Conservation (phyloP, 169 alveolate species). For the Plasmodium berghei region DNA sequence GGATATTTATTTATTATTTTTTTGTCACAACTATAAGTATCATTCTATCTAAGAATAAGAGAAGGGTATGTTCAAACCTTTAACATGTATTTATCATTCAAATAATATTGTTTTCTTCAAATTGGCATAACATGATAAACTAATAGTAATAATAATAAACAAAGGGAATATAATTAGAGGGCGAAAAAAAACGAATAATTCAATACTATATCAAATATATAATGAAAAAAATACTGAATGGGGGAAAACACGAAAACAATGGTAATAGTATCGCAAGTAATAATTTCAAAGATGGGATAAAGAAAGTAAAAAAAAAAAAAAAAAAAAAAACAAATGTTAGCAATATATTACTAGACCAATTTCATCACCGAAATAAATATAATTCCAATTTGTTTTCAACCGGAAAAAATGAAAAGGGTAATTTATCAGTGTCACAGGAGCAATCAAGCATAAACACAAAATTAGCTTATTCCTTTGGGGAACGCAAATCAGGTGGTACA, state of each 20-base stretch:
- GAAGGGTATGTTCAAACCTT: no score
- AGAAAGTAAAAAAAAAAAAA: conserved; percentile 22
- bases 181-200: conserved; percentile 7
- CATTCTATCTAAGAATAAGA: no score
- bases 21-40: no score
- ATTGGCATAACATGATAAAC: background rate
- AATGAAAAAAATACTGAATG: conserved; percentile 55
- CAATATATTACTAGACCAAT: background rate
- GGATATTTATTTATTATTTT: no score
- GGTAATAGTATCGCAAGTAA: conserved; percentile 16
- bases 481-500: background rate
- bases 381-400: background rate
- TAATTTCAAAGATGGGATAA: conserved; percentile 12
- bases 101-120: background rate
- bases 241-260: conserved; percentile 21
- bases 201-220: background rate
- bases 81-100: background rate
- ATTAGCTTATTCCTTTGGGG: background rate
- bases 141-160: background rate
- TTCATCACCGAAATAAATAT: conserved; percentile 2
- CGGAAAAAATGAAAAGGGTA: background rate
- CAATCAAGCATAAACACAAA: background rate
- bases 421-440: background rate
- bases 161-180: background rate
- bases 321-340: background rate